Evolutionary conservation across 1,139 yeast genomes (phyloP), one percentile per base, ranked within the genome.

Genomic region (Kodamaea fungicola): DNA sequence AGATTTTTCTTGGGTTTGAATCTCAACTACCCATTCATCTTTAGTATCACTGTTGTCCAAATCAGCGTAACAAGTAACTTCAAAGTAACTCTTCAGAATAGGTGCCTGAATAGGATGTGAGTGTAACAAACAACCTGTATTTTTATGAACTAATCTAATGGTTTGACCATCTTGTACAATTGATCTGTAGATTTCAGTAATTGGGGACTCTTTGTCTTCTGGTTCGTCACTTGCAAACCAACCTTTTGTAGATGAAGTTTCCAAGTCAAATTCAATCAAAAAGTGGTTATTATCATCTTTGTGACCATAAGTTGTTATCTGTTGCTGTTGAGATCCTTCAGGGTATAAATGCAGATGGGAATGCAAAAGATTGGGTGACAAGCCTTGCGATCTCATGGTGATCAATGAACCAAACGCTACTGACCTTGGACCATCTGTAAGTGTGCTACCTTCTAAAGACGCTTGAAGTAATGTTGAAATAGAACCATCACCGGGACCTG

Each of bases 401-500:
- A 83, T 69, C 35, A 69, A 59, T 0, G 90, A 83, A 2, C 85
- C 88, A 49, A 56, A 74, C 1, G 76, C 71, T 8, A 83, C 68
- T 30, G 79, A 71, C 47, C 94, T 64, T 6, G 92, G 88, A 6
- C 83, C 78, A 30, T 62, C 52, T 31, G 59, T 57, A 34, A 84
- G 69, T 24, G 75, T 68, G 31, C 75, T 72, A 26, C 77, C 80
- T 35, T 71, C 71, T 43, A 83, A 65, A 33, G 83, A 79, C 3
- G 82, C 80, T 56, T 84, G 95, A 47, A 83, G 72, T 31, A 84
- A 61, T 1, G 90, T 75, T 3, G 87, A 80, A 37, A 83, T 77
- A 3, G 88, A 76, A 0, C 87, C 83, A 53, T 83, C 85, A 13
- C 90, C 95, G 0, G 86, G 72, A 7, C 94, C 98, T 3, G 95